Base-by-base conservation (phyloP, 1,139 yeast species). In the Blastobotrys ciferrii region DNA sequence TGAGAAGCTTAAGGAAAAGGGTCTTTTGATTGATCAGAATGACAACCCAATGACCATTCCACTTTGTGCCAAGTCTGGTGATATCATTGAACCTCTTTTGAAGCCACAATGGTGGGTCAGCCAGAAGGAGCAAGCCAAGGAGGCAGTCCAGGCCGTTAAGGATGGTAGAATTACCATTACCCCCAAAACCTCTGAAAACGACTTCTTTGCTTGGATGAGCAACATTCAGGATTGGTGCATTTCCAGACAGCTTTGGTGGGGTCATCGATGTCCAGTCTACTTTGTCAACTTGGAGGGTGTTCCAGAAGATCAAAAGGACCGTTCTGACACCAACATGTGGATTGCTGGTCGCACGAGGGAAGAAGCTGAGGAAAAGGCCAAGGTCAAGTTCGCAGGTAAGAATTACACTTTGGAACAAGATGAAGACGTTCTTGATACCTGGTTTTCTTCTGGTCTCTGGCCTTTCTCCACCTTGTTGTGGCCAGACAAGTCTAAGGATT, bases 61-160 rank as follows among this genome's bases (percentile, higher is more conserved):
- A 59, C 71, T 80, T 46, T 92, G 98, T 72, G 87, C 94, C 42
- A 86, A 97, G 78, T 88, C 97, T 23, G 97, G 97, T 58, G 98
- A 92, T 72, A 76, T 92, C 58, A 91, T 92, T 64, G 98, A 92
- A 74, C 98, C 98, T 49, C 75, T 88, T 63, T 77, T 92, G 73
- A 92, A 92, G 73, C 98, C 98, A 54, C 98, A 92, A 75, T 92
- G 98, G 98, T 92, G 98, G 97, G 98, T 92, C 58, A 75, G 86
- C 54, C 97, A 91, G 74, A 77, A 78, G 65, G 87, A 83, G 52
- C 88, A 88, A 87, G 98, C 98, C 48, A 75, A 77, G 60, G 89
- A 78, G 55, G 97, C 97, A 53, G 83, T 91, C 59, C 76, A 81
- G 52, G 97, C 91, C 49, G 97, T 92, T 54, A 81, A 79, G 69